Evolutionary conservation across 306 rosid genomes (phyloP).

Genomic region (Echinosophora koreensis): DNA sequence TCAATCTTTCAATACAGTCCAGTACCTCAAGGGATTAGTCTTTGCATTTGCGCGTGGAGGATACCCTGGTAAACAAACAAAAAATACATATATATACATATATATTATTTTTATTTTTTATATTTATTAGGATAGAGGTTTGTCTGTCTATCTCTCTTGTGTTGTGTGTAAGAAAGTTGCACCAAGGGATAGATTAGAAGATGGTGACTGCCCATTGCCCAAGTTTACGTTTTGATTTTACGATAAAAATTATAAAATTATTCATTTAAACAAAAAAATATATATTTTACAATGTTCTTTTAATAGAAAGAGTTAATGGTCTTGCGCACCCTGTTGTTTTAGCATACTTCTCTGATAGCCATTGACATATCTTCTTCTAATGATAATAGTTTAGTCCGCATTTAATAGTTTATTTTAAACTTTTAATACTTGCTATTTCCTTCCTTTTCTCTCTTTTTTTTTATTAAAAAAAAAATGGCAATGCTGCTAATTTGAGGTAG

Average conservation of each 20-base stretch:
- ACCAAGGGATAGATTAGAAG: conserved; percentile 56
- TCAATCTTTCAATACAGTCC: too few species aligned
- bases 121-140: conserved; percentile 40
- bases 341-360: not conserved
- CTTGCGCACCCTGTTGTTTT: conserved; percentile 3
- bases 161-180: conserved; percentile 54
- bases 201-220: conserved; percentile 56
- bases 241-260: not conserved
- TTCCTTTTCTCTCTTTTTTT: not conserved
- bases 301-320: not conserved
- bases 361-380: conserved; percentile 7
- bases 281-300: not conserved
- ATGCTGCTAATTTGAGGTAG: not conserved
- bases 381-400: conserved; percentile 5
- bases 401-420: not conserved
- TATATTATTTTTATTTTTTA: too few species aligned
- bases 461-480: not conserved
- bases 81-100: too few species aligned
- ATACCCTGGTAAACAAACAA: too few species aligned
- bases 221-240: conserved; percentile 40
- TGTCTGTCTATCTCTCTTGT: conserved; percentile 53
- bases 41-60: too few species aligned
- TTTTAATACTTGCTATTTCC: not conserved
- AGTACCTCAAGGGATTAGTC: too few species aligned
- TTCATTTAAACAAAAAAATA: too few species aligned